Evolutionary conservation across 441 rosid genomes (phyloP), one percentile per base, ranked within the genome.

Genomic region (Macaranga tanarius): DNA sequence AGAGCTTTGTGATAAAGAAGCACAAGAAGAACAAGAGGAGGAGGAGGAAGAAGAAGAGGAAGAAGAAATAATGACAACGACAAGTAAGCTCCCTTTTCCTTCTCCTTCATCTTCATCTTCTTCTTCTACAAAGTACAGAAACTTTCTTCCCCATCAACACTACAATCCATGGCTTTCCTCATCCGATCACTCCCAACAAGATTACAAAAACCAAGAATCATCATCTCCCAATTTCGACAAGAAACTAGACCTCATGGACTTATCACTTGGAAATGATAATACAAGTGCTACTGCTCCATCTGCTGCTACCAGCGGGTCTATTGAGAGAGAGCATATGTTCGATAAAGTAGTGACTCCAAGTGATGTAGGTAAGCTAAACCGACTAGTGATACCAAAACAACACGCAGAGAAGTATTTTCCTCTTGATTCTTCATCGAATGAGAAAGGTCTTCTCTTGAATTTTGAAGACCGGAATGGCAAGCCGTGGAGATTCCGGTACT

Each of bases 321-420:
- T 64, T 0, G 81, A 75, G 59, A 77, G 58, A 48, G 84, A 81
- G 66, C 79, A 81, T 61, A 81, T 81, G 84, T 81, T 81, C 51
- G 84, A 81, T 65, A 81, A 81, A 64, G 84, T 81, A 0, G 84
- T 81, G 65, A 81, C 84, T 8, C 84, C 84, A 50, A 81, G 84
- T 69, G 99, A 95, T 77, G 99, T 95, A 4, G 99, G 97, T 16
- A 95, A 95, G 83, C 89, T 95, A 28, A 95, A 95, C 80, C 86
- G 99, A 44, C 90, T 95, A 0, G 99, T 95, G 44, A 95, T 95
- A 50, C 99, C 97, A 10, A 95, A 95, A 81, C 97, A 95, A 73
- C 96, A 95, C 70, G 99, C 99, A 4, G 99, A 95, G 88, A 90
- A 80, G 79, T 92, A 81, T 85, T 92, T 95, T 81, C 99, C 99